Conservation (phyloP, 192 early-diverging fungal species). For the Umbelopsis vinacea region DNA sequence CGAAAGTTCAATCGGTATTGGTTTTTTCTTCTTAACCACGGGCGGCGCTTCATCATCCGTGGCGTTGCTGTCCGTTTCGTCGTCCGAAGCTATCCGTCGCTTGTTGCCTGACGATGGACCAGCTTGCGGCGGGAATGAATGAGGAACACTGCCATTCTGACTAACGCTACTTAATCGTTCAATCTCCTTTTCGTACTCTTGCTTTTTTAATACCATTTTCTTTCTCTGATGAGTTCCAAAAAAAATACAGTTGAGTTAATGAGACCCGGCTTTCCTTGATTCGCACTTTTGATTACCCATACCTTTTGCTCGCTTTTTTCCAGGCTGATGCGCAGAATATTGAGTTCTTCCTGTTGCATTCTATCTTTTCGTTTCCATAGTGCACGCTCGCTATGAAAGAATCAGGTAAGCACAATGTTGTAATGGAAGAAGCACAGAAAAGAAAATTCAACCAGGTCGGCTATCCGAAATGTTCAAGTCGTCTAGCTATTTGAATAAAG, state of each 20-base stretch:
- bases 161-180: background rate
- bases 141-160: background rate
- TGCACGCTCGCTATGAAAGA: background rate
- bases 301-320: slow-evolving; percentile 13
- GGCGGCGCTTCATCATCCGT: slow-evolving; percentile 36
- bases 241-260: background rate
- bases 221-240: background rate
- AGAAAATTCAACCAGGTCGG: too few species aligned
- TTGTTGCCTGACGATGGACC: background rate
- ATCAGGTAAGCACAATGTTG: background rate
- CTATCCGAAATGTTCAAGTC: too few species aligned
- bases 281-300: background rate
- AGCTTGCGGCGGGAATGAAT: background rate
- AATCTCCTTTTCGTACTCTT: slow-evolving; percentile 16
- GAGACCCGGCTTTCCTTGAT: too few species aligned
- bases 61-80: slow-evolving; percentile 37
- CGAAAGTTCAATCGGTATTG: slow-evolving; percentile 6
- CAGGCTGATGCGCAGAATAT: background rate
- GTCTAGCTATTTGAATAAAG: too few species aligned
- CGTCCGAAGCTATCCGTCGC: background rate
- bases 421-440: too few species aligned
- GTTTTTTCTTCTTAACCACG: background rate
- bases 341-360: slow-evolving; percentile 19
- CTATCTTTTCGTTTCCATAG: slow-evolving; percentile 13
- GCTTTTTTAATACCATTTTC: slow-evolving; percentile 11